phyloP scores from a whole-genome alignment of 768 basidiomycete species.

The Mycena crocata region DNA sequence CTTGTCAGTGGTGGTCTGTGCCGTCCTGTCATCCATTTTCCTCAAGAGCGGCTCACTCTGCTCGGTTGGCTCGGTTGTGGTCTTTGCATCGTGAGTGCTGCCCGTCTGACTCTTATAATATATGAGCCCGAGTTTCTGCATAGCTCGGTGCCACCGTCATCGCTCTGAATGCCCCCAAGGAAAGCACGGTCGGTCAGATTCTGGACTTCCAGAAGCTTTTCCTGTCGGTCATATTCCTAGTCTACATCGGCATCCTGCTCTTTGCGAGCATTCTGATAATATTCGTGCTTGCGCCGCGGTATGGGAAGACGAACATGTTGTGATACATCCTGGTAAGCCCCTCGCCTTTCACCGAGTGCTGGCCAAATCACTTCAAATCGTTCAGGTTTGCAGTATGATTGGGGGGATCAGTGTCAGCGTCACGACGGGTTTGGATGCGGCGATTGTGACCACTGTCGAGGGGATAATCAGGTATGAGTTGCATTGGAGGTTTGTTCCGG shows the following conservation, averaged over 20 bases:
- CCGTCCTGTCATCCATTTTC: constrained; percentile 90
- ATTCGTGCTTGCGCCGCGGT: constrained; percentile 86
- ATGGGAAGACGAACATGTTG: constrained; percentile 89
- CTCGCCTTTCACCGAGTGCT: neutral
- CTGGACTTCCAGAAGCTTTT: constrained; percentile 80
- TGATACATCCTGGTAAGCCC: constrained; percentile 84
- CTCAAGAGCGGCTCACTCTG: constrained; percentile 89
- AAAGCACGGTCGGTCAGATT: constrained; percentile 76
- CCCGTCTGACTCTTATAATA: neutral
- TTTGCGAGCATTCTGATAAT: constrained; percentile 73
- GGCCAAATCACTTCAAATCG: neutral
- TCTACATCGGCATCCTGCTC: constrained; percentile 70
- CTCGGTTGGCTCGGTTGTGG: constrained; percentile 96
- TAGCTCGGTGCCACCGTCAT: constrained; percentile 86
- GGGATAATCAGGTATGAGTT: constrained; percentile 63
- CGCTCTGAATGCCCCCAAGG: constrained; percentile 81
- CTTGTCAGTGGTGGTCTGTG: constrained; percentile 93
- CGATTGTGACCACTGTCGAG: constrained; percentile 84
- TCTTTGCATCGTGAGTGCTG: constrained; percentile 70
- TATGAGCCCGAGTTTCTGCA: too few species aligned
- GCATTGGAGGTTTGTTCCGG: neutral
- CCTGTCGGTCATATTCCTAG: constrained; percentile 83
- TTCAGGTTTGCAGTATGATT: constrained; percentile 81
- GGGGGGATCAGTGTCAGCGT: constrained; percentile 96
- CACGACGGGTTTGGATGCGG: constrained; percentile 90